Evolutionary conservation across 352 stramenopile species (phyloP).

Genomic region (Phytophthora vignae): DNA sequence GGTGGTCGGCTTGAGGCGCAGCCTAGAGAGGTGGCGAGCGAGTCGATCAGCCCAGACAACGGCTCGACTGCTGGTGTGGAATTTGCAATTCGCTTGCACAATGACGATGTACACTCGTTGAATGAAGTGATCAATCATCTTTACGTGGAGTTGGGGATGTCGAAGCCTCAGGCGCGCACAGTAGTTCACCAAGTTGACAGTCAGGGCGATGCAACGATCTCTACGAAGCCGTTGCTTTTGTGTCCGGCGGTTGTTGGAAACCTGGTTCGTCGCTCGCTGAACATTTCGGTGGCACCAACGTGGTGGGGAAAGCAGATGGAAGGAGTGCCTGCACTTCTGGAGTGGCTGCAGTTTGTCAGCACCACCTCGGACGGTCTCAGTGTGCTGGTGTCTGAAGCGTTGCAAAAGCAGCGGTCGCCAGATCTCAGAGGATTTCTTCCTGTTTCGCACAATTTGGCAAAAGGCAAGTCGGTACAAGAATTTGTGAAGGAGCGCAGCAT

Average conservation of each 20-base stretch:
- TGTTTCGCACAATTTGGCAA: constrained; percentile 37
- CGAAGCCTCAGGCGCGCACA: constrained; percentile 55
- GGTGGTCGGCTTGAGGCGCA: constrained; percentile 32
- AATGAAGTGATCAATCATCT: constrained; percentile 80
- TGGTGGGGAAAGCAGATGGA: constrained; percentile 82
- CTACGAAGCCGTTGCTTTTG: constrained; percentile 51
- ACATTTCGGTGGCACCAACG: constrained; percentile 68
- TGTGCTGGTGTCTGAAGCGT: constrained; percentile 70
- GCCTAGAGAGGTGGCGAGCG: constrained; percentile 29
- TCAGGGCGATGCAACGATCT: constrained; percentile 61
- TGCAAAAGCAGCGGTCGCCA: constrained; percentile 59
- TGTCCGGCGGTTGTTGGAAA: constrained; percentile 58
- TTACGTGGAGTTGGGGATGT: constrained; percentile 58
- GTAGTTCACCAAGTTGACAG: constrained; percentile 70
- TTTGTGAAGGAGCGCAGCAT: constrained; percentile 49
- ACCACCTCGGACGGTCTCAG: constrained; percentile 74
- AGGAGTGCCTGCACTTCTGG: constrained; percentile 54
- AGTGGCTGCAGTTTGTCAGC: constrained; percentile 82
- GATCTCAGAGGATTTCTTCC: constrained; percentile 42
- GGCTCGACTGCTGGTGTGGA: constrained; percentile 19
- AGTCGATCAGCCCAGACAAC: constrained; percentile 16
- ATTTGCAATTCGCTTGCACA: constrained; percentile 82
- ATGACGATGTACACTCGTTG: constrained; percentile 85
- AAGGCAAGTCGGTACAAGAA: constrained; percentile 39
- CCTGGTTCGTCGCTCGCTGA: constrained; percentile 70